phyloP scores from a whole-genome alignment of 768 basidiomycete species.

The Tephrocybe sp. region DNA sequence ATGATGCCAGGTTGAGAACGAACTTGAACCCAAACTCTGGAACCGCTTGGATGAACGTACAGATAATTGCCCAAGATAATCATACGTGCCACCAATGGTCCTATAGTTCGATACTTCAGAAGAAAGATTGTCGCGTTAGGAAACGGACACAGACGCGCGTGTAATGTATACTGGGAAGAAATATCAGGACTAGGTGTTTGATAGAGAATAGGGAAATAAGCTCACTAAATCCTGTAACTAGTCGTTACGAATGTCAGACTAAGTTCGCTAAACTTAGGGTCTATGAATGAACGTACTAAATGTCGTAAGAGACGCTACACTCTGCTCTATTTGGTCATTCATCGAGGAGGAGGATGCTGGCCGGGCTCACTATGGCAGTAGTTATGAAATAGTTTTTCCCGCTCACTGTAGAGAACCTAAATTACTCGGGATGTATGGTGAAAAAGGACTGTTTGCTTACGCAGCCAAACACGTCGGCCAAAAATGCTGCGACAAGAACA shows the following conservation, averaged over 20 bases:
- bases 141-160: not conserved
- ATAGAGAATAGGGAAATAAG: not conserved
- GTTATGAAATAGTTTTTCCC: conserved; percentile 2
- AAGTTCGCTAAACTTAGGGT: not conserved
- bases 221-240: conserved; percentile 12
- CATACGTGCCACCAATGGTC: too few relatives aligned
- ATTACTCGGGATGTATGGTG: not conserved
- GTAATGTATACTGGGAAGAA: conserved; percentile 1
- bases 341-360: not conserved
- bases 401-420: not conserved
- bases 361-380: not conserved
- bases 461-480: conserved; percentile 8
- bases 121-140: too few relatives aligned
- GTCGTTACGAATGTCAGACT: not conserved
- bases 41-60: too few relatives aligned
- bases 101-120: too few relatives aligned
- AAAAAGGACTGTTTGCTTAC: not conserved
- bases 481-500: conserved; percentile 1
- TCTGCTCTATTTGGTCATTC: not conserved
- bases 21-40: not conserved
- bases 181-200: not conserved
- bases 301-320: conserved; percentile 1
- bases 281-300: not conserved
- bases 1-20: not conserved
- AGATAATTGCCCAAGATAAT: too few relatives aligned